Evolutionary conservation across 306 rosid genomes (phyloP).

Genomic region (Corylus americana): DNA sequence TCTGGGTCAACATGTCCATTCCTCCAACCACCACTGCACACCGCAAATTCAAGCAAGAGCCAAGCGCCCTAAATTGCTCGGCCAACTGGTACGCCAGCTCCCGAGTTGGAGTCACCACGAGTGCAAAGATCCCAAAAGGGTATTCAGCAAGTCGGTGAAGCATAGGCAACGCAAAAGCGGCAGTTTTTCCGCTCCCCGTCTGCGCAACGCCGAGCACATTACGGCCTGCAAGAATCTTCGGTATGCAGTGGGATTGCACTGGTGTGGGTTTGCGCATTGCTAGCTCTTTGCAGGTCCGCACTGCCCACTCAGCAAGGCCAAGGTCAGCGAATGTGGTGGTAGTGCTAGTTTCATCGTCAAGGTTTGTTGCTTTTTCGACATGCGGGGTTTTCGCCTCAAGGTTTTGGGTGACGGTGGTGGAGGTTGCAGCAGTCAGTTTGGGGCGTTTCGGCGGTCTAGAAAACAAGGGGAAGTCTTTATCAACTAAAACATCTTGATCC

Average conservation of each 20-base stretch:
- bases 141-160: constrained; percentile 69
- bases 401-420: not conserved
- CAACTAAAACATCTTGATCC: constrained; percentile 36
- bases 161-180: constrained; percentile 90
- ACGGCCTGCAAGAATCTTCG: constrained; percentile 62
- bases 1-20: constrained; percentile 68
- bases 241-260: constrained; percentile 72
- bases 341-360: constrained; percentile 3
- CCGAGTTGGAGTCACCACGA: constrained; percentile 81
- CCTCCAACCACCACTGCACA: constrained; percentile 82
- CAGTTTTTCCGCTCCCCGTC: constrained; percentile 89
- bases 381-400: not conserved
- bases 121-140: constrained; percentile 71
- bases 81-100: constrained; percentile 82
- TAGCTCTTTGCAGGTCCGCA: constrained; percentile 65
- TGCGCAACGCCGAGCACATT: constrained; percentile 84
- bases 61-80: constrained; percentile 79
- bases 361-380: constrained; percentile 24
- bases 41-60: constrained; percentile 62
- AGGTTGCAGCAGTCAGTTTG: not conserved
- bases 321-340: constrained; percentile 47
- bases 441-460: constrained; percentile 30
- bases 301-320: constrained; percentile 74
- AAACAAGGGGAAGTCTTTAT: constrained; percentile 57
- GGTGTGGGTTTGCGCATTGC: constrained; percentile 62